Evolutionary conservation across 73 alveolate species (phyloP), one percentile per base, ranked within the genome.

Genomic region (Uronychia binucleata): DNA sequence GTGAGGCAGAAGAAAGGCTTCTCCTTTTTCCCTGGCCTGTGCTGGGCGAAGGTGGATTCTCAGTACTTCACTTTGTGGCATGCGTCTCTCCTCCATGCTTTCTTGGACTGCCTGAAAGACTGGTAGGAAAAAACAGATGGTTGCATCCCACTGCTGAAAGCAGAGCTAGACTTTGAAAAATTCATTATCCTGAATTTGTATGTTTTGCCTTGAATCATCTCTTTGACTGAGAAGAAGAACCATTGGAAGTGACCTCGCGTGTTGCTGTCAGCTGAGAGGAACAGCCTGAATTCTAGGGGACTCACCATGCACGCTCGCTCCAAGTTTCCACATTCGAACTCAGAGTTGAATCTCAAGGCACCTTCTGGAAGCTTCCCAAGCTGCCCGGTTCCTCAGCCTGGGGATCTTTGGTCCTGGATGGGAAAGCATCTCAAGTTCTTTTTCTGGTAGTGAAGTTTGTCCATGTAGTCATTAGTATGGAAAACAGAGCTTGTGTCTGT

Each of bases 171-270:
- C 83, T 93, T 93, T 27, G 91, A 81, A 75, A 95, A 95, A 80
- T 95, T 97, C 46, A 91, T 79, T 1, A 95, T 93, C 59, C 87
- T 93, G 78, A 97, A 91, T 78, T 86, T 90, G 86, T 93, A 88
- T 32, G 59, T 88, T 88, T 91, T 78, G 58, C 89, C 89, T 1
- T 83, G 83, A 28, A 88, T 90, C 1, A 88, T 93, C 82, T 94
- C 91, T 34, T 92, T 85, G 35, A 97, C 95, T 78, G 95, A 86
- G 77, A 95, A 97, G 90, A 93, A 95, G 91, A 96, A 97, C 99
- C 99, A 97, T 81, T 94, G 95, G 26, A 96, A 85, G 82, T 96
- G 97, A 0, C 99, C 99, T 35, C 91, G 90, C 28, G 99, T 92
- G 91, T 97, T 97, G 27, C 97, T 93, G 58, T 95, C 98, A 0